Base-by-base conservation (phyloP, 1,139 yeast genomes). In the Torulaspora pretoriensis region DNA sequence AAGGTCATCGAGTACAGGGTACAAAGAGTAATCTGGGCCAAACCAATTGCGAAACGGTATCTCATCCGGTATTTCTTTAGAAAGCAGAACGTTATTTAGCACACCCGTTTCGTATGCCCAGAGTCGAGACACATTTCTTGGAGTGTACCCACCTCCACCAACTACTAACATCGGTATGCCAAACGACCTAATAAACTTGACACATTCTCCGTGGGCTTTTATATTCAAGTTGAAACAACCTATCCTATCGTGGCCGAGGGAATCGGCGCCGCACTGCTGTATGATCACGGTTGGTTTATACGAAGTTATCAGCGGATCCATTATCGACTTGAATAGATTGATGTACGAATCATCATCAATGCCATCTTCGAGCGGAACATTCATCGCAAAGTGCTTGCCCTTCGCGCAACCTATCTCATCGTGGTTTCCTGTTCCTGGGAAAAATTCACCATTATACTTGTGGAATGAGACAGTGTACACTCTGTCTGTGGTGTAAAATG, bases 91-190 rank as follows among this genome's bases (percentile, higher is more conserved):
- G 57, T 87, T 92, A 46, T 88, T 81, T 61, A 90, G 73, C 2
- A 92, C 78, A 36, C 95, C 83, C 0, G 98, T 94, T 65, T 92
- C 98, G 63, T 85, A 89, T 38, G 96, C 80, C 98, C 98, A 92
- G 32, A 92, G 73, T 50, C 98, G 72, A 8, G 96, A 84, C 7
- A 92, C 98, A 61, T 92, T 92, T 56, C 97, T 77, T 44, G 96
- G 96, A 0, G 98, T 92, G 65, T 92, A 92, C 2, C 98, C 98
- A 44, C 98, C 98, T 28, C 98, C 98, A 23, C 98, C 98, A 10
- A 92, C 69, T 9, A 92, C 96, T 65, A 92, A 71, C 78, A 88
- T 73, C 5, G 97, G 97, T 2, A 92, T 71, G 4, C 90, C 89
- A 65, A 90, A 90, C 17, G 90, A 77, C 61, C 84, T 85, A 45